Evolutionary conservation across 345 rosid genomes (phyloP).

Genomic region (Cardamine occulta): DNA sequence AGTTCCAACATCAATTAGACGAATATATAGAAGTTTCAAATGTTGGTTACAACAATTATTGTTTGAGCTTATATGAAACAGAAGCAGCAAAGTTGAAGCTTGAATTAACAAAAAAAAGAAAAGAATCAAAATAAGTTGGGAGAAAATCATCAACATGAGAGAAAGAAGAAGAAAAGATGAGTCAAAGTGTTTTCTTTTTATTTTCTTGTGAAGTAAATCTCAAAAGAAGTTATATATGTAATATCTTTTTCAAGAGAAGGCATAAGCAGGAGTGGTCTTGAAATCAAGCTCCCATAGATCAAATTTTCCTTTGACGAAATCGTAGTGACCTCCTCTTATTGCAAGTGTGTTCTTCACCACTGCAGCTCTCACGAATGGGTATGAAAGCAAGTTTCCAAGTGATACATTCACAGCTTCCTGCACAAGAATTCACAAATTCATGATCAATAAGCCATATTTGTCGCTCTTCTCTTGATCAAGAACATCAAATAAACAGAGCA

Average conservation of each 20-base stretch:
- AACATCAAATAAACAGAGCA: not conserved
- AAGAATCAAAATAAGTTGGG: slow-evolving; percentile 11
- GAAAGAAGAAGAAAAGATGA: slow-evolving; percentile 14
- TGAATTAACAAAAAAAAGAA: slow-evolving; percentile 7
- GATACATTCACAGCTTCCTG: slow-evolving; percentile 91
- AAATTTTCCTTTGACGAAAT: slow-evolving; percentile 69
- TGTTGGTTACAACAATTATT: slow-evolving; percentile 34
- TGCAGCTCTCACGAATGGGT: slow-evolving; percentile 75
- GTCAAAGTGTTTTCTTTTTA: not conserved
- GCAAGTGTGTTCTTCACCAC: slow-evolving; percentile 55
- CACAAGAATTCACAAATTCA: not conserved
- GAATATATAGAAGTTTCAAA: slow-evolving; percentile 9
- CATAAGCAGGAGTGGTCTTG: slow-evolving; percentile 49
- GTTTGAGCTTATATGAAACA: slow-evolving; percentile 17
- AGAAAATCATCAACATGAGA: slow-evolving; percentile 33
- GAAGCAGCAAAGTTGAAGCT: slow-evolving; percentile 30
- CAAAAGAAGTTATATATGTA: slow-evolving; percentile 18
- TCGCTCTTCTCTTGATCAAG: not conserved
- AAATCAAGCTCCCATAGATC: slow-evolving; percentile 81
- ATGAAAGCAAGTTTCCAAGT: slow-evolving; percentile 72
- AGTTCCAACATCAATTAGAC: not conserved
- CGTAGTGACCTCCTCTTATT: slow-evolving; percentile 75
- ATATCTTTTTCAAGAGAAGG: slow-evolving; percentile 29
- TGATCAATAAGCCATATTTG: not conserved
- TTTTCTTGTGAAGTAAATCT: slow-evolving; percentile 18